Conservation (phyloP, 2,329 filamentous ascomycete genomes). For the Botrytis deweyae region DNA sequence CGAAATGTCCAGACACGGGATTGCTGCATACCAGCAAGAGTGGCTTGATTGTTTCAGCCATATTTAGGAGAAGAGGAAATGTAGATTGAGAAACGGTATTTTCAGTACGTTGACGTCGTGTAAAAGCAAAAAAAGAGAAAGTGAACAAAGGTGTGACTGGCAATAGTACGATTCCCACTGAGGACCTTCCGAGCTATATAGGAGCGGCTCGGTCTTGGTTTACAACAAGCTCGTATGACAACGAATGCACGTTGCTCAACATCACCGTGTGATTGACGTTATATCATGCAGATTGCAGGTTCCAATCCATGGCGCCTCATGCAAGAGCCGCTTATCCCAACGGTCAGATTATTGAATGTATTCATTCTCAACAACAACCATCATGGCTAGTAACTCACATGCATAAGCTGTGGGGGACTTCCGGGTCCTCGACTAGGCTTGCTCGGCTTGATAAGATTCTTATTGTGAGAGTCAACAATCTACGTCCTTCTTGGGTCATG, state of each 20-base stretch:
- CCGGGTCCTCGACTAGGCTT: not conserved
- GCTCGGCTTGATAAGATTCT: not conserved
- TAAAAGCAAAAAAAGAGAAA: not conserved
- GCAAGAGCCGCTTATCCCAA: not conserved
- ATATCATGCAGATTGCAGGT: not conserved
- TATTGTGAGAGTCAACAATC: not conserved
- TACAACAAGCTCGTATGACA: not conserved
- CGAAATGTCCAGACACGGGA: slow-evolving; percentile 24
- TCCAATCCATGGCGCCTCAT: not conserved
- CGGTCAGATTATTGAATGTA: not conserved
- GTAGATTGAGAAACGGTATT: not conserved
- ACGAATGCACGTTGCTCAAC: not conserved
- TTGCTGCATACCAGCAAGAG: slow-evolving; percentile 8
- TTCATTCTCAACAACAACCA: not conserved
- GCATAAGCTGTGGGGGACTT: not conserved
- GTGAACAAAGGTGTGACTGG: not conserved
- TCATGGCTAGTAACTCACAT: not conserved
- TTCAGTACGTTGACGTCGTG: not conserved
- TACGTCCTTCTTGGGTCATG: not conserved
- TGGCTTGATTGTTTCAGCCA: not conserved
- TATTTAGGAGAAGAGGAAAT: not conserved
- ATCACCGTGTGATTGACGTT: not conserved
- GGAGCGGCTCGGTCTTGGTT: not conserved
- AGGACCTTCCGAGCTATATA: not conserved
- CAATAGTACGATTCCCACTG: not conserved